Conservation (phyloP, 192 early-diverging fungal species). For the Coemansia sp. region DNA sequence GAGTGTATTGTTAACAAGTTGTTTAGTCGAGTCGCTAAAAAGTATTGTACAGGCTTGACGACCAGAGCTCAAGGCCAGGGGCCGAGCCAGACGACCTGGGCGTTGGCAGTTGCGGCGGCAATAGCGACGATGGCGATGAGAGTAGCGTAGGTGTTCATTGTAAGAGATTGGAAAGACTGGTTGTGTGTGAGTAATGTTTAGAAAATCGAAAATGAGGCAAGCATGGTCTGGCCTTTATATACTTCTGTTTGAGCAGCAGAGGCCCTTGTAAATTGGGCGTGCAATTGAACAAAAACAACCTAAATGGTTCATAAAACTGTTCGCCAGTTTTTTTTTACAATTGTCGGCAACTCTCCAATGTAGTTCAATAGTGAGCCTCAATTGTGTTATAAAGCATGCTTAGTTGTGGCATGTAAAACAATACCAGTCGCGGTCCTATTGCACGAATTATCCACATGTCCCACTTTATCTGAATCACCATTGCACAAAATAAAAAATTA, state of each 20-base stretch:
- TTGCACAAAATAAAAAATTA: no score
- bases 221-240: not conserved
- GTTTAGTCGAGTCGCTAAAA: not conserved
- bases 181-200: not conserved
- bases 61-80: not conserved
- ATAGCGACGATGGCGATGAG: conserved; percentile 3
- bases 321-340: no score
- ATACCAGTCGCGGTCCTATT: no score
- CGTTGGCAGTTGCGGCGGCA: conserved; percentile 3
- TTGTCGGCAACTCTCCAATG: no score
- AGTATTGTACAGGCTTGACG: not conserved
- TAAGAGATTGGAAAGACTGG: not conserved
- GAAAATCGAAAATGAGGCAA: not conserved
- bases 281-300: no score
- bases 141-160: not conserved
- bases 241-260: not conserved
- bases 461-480: no score
- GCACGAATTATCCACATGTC: no score
- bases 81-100: conserved; percentile 1
- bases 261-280: no score
- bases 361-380: no score
- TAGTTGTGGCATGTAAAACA: no score
- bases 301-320: no score
- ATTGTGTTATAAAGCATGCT: no score
- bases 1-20: not conserved